Evolutionary conservation across 2,329 filamentous ascomycete species (phyloP).

Genomic region (Neophaeococcomyces mojaviensis): DNA sequence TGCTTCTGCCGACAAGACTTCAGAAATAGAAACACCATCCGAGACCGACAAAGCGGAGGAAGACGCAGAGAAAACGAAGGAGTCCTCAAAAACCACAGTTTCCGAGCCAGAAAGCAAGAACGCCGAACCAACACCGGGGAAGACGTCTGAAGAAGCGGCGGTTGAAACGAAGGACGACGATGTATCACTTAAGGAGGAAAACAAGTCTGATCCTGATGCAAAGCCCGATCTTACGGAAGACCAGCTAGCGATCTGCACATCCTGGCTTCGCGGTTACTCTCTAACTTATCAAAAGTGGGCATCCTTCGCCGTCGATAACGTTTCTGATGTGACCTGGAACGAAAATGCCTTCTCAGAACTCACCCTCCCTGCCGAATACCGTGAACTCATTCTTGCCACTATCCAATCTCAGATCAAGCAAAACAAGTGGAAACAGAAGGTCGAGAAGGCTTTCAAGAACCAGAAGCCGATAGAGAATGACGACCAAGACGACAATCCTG

Average conservation of each 20-base stretch:
- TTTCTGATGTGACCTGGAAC: slow-evolving; percentile 27
- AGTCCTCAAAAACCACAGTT: background rate
- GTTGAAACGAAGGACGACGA: background rate
- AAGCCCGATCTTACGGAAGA: slow-evolving; percentile 7
- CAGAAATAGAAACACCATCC: too few species aligned
- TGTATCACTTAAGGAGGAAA: background rate
- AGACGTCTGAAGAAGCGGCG: background rate
- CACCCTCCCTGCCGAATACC: slow-evolving; percentile 25
- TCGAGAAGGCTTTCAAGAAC: slow-evolving; percentile 7
- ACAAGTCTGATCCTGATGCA: background rate
- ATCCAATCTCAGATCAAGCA: slow-evolving; percentile 22
- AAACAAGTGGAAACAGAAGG: slow-evolving; percentile 9
- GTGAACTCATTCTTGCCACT: slow-evolving; percentile 25
- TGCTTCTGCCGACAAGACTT: too few species aligned
- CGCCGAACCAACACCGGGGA: background rate
- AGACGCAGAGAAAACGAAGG: background rate
- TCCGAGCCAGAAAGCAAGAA: background rate
- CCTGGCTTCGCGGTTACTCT: slow-evolving; percentile 9
- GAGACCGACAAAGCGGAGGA: background rate
- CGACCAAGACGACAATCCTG: background rate
- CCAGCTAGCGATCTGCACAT: slow-evolving; percentile 7
- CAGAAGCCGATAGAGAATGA: slow-evolving; percentile 5
- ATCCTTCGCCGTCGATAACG: slow-evolving; percentile 22
- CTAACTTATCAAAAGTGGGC: slow-evolving; percentile 7
- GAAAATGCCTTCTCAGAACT: slow-evolving; percentile 26